Percentiles rank a stretch among this genome's conserved stretches.
Evolutionary conservation across 176 grass and related monocot genomes (phyloP).

Genomic region (Musa troglodytarum): DNA sequence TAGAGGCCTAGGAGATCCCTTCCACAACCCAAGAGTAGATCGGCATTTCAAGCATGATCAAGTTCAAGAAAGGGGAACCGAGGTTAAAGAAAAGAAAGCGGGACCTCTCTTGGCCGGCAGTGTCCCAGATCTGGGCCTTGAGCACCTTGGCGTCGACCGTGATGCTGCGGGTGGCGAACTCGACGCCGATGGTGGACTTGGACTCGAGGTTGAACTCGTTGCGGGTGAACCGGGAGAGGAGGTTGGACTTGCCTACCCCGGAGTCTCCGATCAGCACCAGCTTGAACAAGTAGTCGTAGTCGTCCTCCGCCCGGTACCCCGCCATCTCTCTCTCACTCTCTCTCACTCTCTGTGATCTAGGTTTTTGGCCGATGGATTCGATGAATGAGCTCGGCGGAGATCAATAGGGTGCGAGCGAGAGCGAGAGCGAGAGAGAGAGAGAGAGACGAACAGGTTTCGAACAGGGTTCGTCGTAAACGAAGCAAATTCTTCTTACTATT

Average conservation of each 20-base stretch:
- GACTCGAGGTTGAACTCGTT: constrained; percentile 43
- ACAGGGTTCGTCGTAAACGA: too few species aligned
- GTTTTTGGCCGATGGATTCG: too few species aligned
- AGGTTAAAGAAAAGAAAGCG: too few species aligned
- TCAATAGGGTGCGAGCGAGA: too few species aligned
- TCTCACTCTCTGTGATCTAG: not conserved
- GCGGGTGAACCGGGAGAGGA: constrained; percentile 33
- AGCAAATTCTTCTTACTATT: too few species aligned
- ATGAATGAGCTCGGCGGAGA: too few species aligned
- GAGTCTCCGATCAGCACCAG: constrained; percentile 40
- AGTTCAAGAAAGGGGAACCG: too few species aligned
- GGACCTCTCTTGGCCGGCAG: constrained; percentile 38
- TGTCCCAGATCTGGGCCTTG: constrained; percentile 48
- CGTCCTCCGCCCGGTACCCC: constrained; percentile 30
- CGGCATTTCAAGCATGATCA: too few species aligned
- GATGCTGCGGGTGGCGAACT: constrained; percentile 26
- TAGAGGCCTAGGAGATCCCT: too few species aligned
- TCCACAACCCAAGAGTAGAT: too few species aligned
- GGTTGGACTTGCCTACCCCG: constrained; percentile 37
- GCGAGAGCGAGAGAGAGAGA: too few species aligned
- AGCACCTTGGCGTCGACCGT: constrained; percentile 36
- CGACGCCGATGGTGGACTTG: constrained; percentile 23
- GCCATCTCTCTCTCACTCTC: constrained; percentile 22
- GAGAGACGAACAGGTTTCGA: too few species aligned
- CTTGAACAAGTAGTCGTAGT: constrained; percentile 41